Percentiles rank a stretch among this genome's conserved stretches.
Evolutionary conservation across 2,329 filamentous ascomycete species (phyloP).

Genomic region (Stagonosporopsis cucurbitacearum): DNA sequence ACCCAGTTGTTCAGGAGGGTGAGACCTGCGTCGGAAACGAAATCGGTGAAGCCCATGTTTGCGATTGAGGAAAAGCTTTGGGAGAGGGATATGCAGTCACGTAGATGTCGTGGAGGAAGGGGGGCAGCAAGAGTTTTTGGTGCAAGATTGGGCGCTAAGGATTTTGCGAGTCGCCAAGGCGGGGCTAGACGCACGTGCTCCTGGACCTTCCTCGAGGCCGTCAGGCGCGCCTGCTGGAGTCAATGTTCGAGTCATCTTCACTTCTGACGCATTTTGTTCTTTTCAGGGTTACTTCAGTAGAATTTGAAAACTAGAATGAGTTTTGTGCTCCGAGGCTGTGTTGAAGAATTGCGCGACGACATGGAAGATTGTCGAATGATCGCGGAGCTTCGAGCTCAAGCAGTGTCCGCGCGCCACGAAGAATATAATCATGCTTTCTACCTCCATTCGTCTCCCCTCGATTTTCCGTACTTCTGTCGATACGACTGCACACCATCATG

Average conservation of each 20-base stretch:
- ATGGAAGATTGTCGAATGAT: slow-evolving; percentile 33
- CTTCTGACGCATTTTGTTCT: background rate
- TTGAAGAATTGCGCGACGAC: slow-evolving; percentile 9
- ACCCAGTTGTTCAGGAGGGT: slow-evolving; percentile 75
- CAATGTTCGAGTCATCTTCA: background rate
- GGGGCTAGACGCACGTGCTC: slow-evolving; percentile 20
- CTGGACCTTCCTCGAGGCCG: slow-evolving; percentile 1
- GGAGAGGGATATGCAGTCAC: slow-evolving; percentile 19
- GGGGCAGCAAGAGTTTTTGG: slow-evolving; percentile 29
- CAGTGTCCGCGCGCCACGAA: slow-evolving; percentile 26
- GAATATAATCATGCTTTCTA: slow-evolving; percentile 34
- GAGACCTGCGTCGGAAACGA: slow-evolving; percentile 70
- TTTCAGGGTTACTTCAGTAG: background rate
- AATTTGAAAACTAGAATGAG: background rate
- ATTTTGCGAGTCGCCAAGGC: slow-evolving; percentile 13
- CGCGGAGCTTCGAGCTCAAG: slow-evolving; percentile 31
- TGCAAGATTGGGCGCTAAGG: slow-evolving; percentile 25
- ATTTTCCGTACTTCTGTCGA: slow-evolving; percentile 8
- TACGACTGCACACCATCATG: slow-evolving; percentile 33
- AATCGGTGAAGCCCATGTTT: slow-evolving; percentile 74
- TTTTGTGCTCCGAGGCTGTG: background rate
- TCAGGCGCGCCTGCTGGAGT: background rate
- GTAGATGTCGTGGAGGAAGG: slow-evolving; percentile 24
- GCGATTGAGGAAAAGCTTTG: slow-evolving; percentile 23
- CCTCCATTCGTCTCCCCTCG: slow-evolving; percentile 5